A percentile compares a stretch with the other conserved stretches of the same genome.
These are phyloP conservation scores for Kokia cookei DNA, from an alignment of 441 rosid genomes.

Conservation along the genomic window DNA sequence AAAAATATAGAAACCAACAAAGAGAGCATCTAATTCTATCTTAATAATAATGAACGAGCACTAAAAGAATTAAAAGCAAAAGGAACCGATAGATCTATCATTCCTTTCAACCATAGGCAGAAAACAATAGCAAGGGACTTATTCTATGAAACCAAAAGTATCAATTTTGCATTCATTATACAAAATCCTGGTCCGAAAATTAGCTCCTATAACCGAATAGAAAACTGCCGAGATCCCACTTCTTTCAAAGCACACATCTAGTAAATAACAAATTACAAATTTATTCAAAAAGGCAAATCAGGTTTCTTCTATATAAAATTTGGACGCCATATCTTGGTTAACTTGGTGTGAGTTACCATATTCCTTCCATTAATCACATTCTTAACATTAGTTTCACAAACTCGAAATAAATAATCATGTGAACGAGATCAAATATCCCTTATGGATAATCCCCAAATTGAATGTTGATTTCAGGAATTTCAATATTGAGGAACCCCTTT, in stretches of 20 bases:
- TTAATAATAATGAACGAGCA: neutral
- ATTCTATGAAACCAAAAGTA: neutral
- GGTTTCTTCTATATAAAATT: neutral
- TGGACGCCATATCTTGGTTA: neutral
- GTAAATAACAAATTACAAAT: neutral
- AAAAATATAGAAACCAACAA: neutral
- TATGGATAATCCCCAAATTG: neutral
- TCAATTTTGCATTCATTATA: neutral
- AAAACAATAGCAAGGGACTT: neutral
- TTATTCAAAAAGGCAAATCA: neutral
- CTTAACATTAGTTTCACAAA: neutral
- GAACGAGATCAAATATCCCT: neutral
- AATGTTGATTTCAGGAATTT: neutral
- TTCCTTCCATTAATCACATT: neutral
- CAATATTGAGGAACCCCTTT: neutral
- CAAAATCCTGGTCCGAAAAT: neutral
- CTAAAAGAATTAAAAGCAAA: neutral
- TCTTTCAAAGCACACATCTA: neutral
- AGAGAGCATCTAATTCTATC: neutral
- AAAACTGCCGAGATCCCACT: neutral
- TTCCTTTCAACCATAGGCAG: neutral
- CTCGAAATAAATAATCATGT: neutral
- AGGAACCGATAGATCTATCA: neutral
- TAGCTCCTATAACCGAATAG: neutral
- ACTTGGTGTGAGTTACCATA: neutral